Conservation (phyloP, 345 rosid genomes). For the Pistacia atlantica region DNA sequence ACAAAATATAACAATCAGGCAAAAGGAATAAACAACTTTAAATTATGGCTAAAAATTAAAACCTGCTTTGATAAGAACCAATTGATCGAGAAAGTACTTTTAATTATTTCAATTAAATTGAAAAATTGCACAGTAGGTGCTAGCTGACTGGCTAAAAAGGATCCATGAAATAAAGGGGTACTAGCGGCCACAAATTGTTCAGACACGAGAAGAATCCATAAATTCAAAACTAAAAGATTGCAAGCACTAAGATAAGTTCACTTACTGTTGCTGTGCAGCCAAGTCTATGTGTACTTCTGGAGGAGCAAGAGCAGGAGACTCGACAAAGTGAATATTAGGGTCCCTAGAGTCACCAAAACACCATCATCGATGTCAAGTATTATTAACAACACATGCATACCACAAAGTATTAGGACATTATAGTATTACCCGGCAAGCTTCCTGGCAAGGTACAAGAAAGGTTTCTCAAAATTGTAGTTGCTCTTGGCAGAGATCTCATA, state of each 20-base stretch:
- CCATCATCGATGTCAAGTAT: neutral
- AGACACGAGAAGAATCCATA: neutral
- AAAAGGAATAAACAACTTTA: neutral
- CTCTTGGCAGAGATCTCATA: constrained; percentile 96
- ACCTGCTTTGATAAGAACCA: neutral
- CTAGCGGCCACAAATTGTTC: neutral
- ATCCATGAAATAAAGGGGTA: too few relatives aligned
- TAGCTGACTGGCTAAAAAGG: too few relatives aligned
- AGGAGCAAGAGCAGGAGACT: constrained; percentile 89
- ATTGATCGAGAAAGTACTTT: neutral
- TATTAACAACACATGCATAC: neutral
- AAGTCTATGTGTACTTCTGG: constrained; percentile 89
- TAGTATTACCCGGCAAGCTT: constrained; percentile 76
- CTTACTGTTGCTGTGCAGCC: constrained; percentile 89
- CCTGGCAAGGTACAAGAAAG: constrained; percentile 87
- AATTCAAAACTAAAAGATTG: neutral
- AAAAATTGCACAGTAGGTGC: neutral
- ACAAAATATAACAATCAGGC: neutral
- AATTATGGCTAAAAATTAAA: too few relatives aligned
- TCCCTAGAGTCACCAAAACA: constrained; percentile 41
- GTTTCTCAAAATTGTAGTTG: constrained; percentile 92
- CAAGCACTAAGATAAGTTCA: neutral
- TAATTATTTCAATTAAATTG: neutral
- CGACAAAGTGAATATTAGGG: constrained; percentile 91
- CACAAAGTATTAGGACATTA: neutral